Base-by-base conservation (phyloP, 768 basidiomycete species). In the Boletus pseudopeckii region DNA sequence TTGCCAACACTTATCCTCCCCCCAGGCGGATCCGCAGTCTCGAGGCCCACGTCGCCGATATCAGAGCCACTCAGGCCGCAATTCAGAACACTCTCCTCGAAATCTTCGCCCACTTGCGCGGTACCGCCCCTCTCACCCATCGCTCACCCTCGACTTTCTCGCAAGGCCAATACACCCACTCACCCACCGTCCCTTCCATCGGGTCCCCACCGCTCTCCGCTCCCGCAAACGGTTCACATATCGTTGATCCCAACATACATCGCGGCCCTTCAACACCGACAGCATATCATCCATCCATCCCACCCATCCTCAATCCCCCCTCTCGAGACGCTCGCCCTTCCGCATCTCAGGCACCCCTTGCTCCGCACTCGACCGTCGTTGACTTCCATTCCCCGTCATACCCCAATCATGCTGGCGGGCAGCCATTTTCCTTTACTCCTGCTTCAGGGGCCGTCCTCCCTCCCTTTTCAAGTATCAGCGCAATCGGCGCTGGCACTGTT, bases 1-100 rank as follows among this genome's bases (percentile, higher is more conserved):
- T 48, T n/a, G 9, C 40, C 37, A 46, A 3, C 26, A 7, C 52
- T 57, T 24, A 64, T 54, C 57, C 60, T 28, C 61, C 61, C 57
- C 53, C 57, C 65, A 96, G 94, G 69, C 92, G 94, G 46, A 95
- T 97, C 58, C 85, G 91, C 63, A 92, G 84, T 65, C 81, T 97
- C 50, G 94, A 97, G 71, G 61, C 80, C 26, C 90, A 92, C 71
- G 93, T 96, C 50, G 80, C 87, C 41, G 90, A 92, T 47, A 90
- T 92, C 64, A 83, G 84, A 50, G 77, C 81, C 50, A 79, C 84
- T 0, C 90, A 92, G 67, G 72, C 76, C 28, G 77, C 82, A 13
- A 96, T 96, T 45, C 88, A 91, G 61, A 87, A 76, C 60, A 88
- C 84, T 0, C 78, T 98, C 11, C 74, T 84, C 48, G 94, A 96